A percentile compares a stretch with the other conserved stretches of the same genome.
These are phyloP conservation scores for Hypoxylon sp. DNA, from an alignment of 2,329 filamentous ascomycete genomes.

Conservation along the genomic window DNA sequence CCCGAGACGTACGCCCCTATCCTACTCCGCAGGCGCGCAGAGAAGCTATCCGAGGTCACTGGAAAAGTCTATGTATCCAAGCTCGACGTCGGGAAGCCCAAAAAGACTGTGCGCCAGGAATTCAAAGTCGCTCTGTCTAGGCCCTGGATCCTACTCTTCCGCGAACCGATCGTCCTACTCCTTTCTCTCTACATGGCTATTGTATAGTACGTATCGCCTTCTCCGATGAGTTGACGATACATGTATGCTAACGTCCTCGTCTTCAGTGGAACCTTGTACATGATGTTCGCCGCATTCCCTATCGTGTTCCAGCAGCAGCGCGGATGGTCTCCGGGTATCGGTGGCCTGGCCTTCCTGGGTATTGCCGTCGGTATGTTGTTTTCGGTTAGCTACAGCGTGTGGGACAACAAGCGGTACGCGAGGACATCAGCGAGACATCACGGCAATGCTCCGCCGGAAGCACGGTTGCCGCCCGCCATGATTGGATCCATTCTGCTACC, in stretches of 20 bases:
- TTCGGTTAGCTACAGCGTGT: conserved; percentile 69
- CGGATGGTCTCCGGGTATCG: conserved; percentile 72
- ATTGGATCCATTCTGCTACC: conserved; percentile 75
- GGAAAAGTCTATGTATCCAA: conserved; percentile 71
- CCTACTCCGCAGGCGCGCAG: conserved; percentile 68
- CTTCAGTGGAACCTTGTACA: conserved; percentile 66
- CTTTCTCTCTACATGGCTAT: conserved; percentile 77
- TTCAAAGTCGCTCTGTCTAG: conserved; percentile 72
- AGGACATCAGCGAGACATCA: conserved; percentile 60
- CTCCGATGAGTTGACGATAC: neutral
- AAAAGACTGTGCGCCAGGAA: conserved; percentile 63
- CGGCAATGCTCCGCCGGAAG: conserved; percentile 75
- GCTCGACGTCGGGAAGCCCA: conserved; percentile 61
- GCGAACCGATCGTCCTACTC: conserved; percentile 78
- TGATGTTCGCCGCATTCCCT: conserved; percentile 73
- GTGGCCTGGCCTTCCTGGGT: conserved; percentile 77
- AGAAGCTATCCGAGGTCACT: conserved; percentile 65
- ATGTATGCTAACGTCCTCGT: conserved; percentile 20
- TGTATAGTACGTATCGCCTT: conserved; percentile 57
- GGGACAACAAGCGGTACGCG: conserved; percentile 69
- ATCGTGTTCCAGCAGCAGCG: conserved; percentile 75
- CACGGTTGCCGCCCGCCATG: conserved; percentile 73
- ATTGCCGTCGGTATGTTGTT: conserved; percentile 76
- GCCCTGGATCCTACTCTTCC: conserved; percentile 78
- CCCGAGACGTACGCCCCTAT: conserved; percentile 75